Base-by-base conservation (phyloP, 192 early-diverging fungal genomes). In the Backusella sp. region DNA sequence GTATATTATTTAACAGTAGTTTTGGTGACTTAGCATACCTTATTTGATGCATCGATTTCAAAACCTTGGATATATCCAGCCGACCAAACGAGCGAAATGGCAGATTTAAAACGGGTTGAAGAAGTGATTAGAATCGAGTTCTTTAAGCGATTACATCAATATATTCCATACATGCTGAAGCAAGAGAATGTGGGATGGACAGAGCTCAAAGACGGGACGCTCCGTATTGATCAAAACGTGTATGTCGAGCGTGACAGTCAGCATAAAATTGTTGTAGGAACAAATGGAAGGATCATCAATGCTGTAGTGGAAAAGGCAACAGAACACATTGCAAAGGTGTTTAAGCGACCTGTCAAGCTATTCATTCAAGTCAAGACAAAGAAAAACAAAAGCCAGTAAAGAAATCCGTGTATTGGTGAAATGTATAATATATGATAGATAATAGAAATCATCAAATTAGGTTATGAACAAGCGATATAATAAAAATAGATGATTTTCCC, bases 101-200 rank as follows among this genome's bases (percentile, higher is more conserved):
- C 88, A 19, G 86, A 86, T 56, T 65, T 89, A 26, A 83, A 82
- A 21, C 81, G 79, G 0, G 88, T 91, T 9, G 89, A 91, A 70
- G 89, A 91, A 66, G 74, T 88, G 46, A 87, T 91, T 62, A 84
- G 89, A 17, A 85, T 86, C 7, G 86, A 89, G 44, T 77, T 91
- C n/a, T 91, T 84, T 68, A 83, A 76, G 19, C 34, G 81, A 9
- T 76, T 91, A 23, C 82, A 86, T 71, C 78, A 77, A 37, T 80
- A 87, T 77, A 67, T 91, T 11, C 89, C 89, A n/a, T 91, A 91
- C 59, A 76, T 78, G 28, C 39, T 91, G 6, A 85, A 81, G 23
- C 89, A 83, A 59, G 84, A 85, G 30, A 91, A 91, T 68, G 75
- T 84, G 7, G 85, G 88, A 8, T 89, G 88, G 89, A 88, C 84